Evolutionary conservation across 78 protist genomes (phyloP).

Genomic region (Tieghemostelium lacteum): DNA sequence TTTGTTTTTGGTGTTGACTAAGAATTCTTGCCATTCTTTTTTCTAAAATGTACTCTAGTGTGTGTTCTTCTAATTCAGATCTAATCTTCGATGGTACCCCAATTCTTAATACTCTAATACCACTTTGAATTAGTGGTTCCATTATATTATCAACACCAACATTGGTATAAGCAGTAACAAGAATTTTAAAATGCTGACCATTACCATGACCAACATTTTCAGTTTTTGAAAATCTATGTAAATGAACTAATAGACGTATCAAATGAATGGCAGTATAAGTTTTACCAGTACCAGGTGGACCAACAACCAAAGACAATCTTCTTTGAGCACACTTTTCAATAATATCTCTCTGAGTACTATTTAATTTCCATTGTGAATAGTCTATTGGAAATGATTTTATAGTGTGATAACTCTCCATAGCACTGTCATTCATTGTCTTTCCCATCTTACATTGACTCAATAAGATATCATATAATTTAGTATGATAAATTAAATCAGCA

Average conservation of each 20-base stretch:
- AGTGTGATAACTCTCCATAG: too few relatives aligned
- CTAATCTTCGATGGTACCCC: conserved; percentile 31
- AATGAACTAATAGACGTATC: not conserved
- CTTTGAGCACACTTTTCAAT: not conserved
- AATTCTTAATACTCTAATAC: conserved; percentile 46
- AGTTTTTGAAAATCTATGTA: not conserved
- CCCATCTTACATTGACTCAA: not conserved
- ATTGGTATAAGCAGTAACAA: conserved; percentile 37
- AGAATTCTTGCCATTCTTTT: not conserved
- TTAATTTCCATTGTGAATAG: not conserved
- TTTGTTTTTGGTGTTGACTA: not conserved
- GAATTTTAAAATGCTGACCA: not conserved
- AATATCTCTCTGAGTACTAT: not conserved
- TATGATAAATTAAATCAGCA: not conserved
- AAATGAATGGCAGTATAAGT: conserved; percentile 13
- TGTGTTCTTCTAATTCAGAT: not conserved
- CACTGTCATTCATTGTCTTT: not conserved
- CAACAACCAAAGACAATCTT: not conserved
- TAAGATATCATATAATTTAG: conserved; percentile 23
- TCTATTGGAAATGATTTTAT: not conserved
- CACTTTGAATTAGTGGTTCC: conserved; percentile 20
- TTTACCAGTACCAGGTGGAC: conserved; percentile 78
- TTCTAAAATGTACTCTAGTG: not conserved
- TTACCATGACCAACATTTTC: not conserved
- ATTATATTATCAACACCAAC: conserved; percentile 79